phyloP scores from a whole-genome alignment of 2,329 filamentous ascomycete genomes.

The Ceratocystis lukuohia region DNA sequence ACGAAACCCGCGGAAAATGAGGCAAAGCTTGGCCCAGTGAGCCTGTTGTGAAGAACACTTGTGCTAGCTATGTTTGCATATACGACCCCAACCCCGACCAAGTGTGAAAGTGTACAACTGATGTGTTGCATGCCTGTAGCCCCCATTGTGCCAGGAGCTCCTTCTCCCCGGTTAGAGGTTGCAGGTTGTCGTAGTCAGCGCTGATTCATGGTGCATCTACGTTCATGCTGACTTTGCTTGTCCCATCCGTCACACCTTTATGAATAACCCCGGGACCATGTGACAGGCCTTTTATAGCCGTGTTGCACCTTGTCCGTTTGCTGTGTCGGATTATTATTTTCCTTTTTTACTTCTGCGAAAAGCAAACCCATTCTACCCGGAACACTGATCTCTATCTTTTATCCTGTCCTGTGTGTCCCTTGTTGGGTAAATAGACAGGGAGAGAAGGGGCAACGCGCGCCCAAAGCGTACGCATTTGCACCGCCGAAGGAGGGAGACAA shows the following conservation, averaged over 20 bases:
- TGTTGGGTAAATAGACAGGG: neutral
- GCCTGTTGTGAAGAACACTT: too few relatives aligned
- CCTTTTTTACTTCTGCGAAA: neutral
- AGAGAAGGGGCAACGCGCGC: neutral
- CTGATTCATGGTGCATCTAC: neutral
- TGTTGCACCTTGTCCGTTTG: neutral
- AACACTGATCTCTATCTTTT: too few relatives aligned
- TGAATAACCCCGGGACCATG: neutral
- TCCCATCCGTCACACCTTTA: neutral
- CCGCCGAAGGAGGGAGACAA: neutral
- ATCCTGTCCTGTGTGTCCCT: neutral
- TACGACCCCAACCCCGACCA: too few relatives aligned
- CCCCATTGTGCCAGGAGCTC: neutral
- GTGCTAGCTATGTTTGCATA: too few relatives aligned
- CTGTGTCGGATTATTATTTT: neutral
- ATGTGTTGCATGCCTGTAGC: neutral
- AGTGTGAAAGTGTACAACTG: neutral
- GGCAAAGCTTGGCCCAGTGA: too few relatives aligned
- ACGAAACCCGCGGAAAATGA: too few relatives aligned
- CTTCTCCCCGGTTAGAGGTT: neutral
- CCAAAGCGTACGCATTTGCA: neutral
- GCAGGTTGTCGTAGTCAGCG: constrained; percentile 2
- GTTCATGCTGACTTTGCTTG: neutral
- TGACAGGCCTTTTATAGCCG: neutral
- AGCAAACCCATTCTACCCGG: too few relatives aligned